Base-by-base conservation (phyloP, 2,329 filamentous ascomycete genomes). In the Aspergillus uvarum region DNA sequence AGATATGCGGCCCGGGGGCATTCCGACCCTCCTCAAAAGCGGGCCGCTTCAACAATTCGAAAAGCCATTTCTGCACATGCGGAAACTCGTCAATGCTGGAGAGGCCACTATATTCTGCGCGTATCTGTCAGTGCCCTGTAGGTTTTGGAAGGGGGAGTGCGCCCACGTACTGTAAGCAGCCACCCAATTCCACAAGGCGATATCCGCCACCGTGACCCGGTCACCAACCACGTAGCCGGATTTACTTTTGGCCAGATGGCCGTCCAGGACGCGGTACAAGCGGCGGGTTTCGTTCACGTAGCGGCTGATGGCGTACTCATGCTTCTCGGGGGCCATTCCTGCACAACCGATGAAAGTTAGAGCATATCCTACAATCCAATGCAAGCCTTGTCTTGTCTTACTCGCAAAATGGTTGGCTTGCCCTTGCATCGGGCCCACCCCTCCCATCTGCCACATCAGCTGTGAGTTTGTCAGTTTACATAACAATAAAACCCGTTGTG, bases 381-480 rank as follows among this genome's bases (percentile, higher is more conserved):
- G 11, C 14, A 16, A 16, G 32, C 32, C 12, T 12, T 12, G 35
- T 10, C 7, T 54, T 21, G 16, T 21, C 53, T 8, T 31, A 57
- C 55, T 38, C 42, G 55, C 48, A 24, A 58, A 52, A 10, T 58
- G 55, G 16, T 51, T 58, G 12, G 55, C 55, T 31, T 58, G 55
- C 2, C 55, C 55, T 16, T 58, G 55, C 47, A 58, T 51, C 4
- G 26, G 55, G 35, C 55, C 55, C 5, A 58, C 19, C n/a, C 49
- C 32, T 4, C 32, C 8, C 5, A 52, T 31, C 32, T 58, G 48
- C 32, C 47, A 58, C 47, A 52, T 51, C 31, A 58, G 55, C 49
- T 58, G 52, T 3, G 26, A 2, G 21, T 29, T 35, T n/a, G 16
- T 26, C 22, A 24, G 42, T 22, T 26, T 29, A 2, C 0, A 10